These are phyloP conservation scores for Arthroderma uncinatum DNA, from an alignment of 2,329 filamentous ascomycete genomes.

Conservation along the genomic window DNA sequence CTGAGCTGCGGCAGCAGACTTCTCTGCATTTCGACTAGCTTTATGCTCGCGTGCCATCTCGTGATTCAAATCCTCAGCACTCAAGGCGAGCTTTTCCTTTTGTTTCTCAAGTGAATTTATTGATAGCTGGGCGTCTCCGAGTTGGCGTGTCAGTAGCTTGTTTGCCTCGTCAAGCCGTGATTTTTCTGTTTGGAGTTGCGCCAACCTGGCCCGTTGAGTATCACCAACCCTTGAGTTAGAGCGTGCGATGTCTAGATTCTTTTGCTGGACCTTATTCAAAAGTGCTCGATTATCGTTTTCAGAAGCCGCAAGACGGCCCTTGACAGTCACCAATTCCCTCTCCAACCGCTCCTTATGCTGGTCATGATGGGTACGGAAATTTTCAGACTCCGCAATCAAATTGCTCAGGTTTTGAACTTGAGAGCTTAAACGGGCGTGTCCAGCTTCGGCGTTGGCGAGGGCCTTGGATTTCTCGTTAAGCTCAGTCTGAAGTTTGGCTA, in stretches of 20 bases:
- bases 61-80: conserved; percentile 82
- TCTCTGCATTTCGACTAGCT: conserved; percentile 78
- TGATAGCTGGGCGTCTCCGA: conserved; percentile 73
- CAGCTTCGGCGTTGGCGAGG: conserved; percentile 66
- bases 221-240: conserved; percentile 79
- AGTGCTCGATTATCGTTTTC: conserved; percentile 92
- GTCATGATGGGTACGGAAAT: conserved; percentile 80
- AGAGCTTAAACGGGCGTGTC: conserved; percentile 62
- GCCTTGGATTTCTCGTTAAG: conserved; percentile 67
- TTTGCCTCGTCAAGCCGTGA: conserved; percentile 71
- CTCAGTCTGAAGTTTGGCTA: conserved; percentile 65
- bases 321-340: conserved; percentile 79
- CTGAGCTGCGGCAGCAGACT: conserved; percentile 65
- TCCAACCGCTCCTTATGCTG: conserved; percentile 90
- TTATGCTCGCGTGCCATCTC: conserved; percentile 85
- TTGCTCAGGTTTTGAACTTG: conserved; percentile 80
- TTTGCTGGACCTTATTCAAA: conserved; percentile 95
- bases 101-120: conserved; percentile 84
- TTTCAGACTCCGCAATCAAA: conserved; percentile 76
- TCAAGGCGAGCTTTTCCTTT: conserved; percentile 81
- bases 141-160: conserved; percentile 65
- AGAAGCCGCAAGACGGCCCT: conserved; percentile 76
- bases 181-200: conserved; percentile 72
- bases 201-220: conserved; percentile 64
- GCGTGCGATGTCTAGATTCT: conserved; percentile 88